Percentiles rank a stretch among this genome's conserved stretches.
Conservation (phyloP, 2,329 filamentous ascomycete genomes). For the Hypomyces perniciosus region DNA sequence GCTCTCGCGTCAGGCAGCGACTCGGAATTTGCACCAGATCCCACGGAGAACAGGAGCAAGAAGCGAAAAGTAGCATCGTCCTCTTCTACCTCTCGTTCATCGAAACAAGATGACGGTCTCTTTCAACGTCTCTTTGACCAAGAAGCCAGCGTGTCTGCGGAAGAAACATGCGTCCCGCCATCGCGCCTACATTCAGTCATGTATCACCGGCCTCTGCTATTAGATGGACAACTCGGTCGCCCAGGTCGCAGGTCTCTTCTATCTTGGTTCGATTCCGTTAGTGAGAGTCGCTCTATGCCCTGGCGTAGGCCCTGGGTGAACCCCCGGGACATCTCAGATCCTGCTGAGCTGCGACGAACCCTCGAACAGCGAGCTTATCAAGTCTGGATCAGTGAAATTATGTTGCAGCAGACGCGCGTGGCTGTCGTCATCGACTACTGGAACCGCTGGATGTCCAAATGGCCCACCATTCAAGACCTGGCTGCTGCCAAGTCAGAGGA, state of each 20-base stretch:
- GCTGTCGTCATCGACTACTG: constrained; percentile 57
- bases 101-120: background rate
- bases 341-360: constrained; percentile 31
- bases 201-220: constrained; percentile 47
- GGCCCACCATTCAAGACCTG: constrained; percentile 53
- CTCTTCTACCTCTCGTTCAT: constrained; percentile 3
- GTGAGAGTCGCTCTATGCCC: constrained; percentile 46
- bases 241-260: constrained; percentile 36
- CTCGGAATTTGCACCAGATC: constrained; percentile 7
- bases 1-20: constrained; percentile 1
- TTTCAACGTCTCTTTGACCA: constrained; percentile 10
- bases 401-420: constrained; percentile 62
- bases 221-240: constrained; percentile 31
- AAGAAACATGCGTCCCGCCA: constrained; percentile 13
- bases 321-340: constrained; percentile 25
- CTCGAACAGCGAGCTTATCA: constrained; percentile 55
- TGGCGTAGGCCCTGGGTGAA: constrained; percentile 55
- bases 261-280: constrained; percentile 46
- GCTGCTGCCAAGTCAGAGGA: constrained; percentile 48
- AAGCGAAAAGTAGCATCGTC: constrained; percentile 1
- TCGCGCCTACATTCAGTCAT: constrained; percentile 15
- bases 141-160: background rate
- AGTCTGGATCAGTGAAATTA: constrained; percentile 62
- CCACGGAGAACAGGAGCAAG: background rate
- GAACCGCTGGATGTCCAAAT: constrained; percentile 54